phyloP scores from a whole-genome alignment of 192 early-diverging fungal genomes.

The Linderina pennispora region DNA sequence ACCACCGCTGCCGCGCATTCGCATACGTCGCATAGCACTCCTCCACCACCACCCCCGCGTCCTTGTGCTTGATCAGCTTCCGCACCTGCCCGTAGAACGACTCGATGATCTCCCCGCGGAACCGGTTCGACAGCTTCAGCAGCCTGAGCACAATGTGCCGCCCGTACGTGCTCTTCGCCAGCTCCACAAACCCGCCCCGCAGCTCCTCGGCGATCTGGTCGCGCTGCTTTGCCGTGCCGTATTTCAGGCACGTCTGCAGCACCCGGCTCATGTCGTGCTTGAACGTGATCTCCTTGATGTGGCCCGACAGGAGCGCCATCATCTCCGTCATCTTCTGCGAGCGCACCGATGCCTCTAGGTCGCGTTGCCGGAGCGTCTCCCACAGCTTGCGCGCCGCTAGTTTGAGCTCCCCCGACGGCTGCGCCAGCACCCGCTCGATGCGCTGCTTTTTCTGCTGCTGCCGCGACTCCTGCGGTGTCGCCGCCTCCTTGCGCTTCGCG shows the following conservation, averaged over 20 bases:
- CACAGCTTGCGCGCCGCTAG: conserved; percentile 70
- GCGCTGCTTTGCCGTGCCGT: conserved; percentile 73
- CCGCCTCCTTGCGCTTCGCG: neutral
- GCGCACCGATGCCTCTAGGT: conserved; percentile 58
- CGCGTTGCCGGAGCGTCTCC: conserved; percentile 76
- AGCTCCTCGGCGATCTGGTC: conserved; percentile 76
- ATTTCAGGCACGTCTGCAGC: conserved; percentile 87
- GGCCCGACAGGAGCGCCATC: conserved; percentile 75
- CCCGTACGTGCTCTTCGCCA: conserved; percentile 78
- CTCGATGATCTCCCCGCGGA: conserved; percentile 63
- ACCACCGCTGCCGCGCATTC: conserved; percentile 63
- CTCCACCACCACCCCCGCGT: conserved; percentile 81
- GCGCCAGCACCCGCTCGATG: conserved; percentile 56
- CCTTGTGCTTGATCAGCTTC: conserved; percentile 83
- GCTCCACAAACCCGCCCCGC: conserved; percentile 62
- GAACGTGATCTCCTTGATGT: conserved; percentile 82
- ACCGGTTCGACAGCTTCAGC: conserved; percentile 73
- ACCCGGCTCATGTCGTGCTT: conserved; percentile 95
- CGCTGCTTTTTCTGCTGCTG: conserved; percentile 51
- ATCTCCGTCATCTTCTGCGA: conserved; percentile 64
- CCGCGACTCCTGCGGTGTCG: conserved; percentile 40
- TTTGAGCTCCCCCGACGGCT: conserved; percentile 68
- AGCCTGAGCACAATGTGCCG: conserved; percentile 83
- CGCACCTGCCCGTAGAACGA: conserved; percentile 77
- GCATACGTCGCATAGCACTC: conserved; percentile 77